Base-by-base conservation (phyloP, 768 basidiomycete genomes). In the Russula sp. region DNA sequence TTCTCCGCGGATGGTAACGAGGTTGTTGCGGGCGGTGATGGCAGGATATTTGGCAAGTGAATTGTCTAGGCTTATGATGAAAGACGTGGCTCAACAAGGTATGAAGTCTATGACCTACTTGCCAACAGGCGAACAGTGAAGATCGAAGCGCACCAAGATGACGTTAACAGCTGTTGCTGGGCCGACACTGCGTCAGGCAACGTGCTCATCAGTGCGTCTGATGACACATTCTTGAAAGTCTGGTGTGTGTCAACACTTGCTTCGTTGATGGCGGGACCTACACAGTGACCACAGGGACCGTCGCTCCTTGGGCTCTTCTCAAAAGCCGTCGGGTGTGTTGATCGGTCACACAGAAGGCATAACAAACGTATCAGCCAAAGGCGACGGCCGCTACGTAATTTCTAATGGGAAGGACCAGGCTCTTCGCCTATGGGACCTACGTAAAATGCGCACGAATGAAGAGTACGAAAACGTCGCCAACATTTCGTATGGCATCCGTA, bases 1-100 rank as follows among this genome's bases (percentile, higher is more conserved):
- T 98, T 98, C 74, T 98, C 94, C 40, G 93, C 95, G 8, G 96
- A 98, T 70, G 95, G 94, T 0, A 92, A 89, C 53, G 97, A 99
- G 75, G 86, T 98, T 22, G 84, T 99, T 50, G 96, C 96, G 32
- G 96, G 96, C 14, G 94, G 92, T 2, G 86, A 83, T 44, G 90
- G 90, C 10, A 86, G 88, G 42, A 85, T 92, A 30, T 90, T 90
- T 71, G 89, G 89, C 84, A 71, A 54, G 70, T 32, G 26, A 20
- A 28, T n/a, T 32, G 30, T 28, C 49, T 13, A 28, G 30, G 14
- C 20, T 22, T 13, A 16, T 9, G 24, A 20, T 8, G 52, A 18
- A 38, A 30, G 14, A 32, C n/a, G 24, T 22, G 9, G 53, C 58
- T 63, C 52, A 48, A 16, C 3, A 11, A 24, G 11, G 2, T 1